A percentile compares a stretch with the other conserved stretches of the same genome.
These are phyloP conservation scores for Irpex sp. DNA, from an alignment of 1,284 basidiomycete species.

Conservation along the genomic window DNA sequence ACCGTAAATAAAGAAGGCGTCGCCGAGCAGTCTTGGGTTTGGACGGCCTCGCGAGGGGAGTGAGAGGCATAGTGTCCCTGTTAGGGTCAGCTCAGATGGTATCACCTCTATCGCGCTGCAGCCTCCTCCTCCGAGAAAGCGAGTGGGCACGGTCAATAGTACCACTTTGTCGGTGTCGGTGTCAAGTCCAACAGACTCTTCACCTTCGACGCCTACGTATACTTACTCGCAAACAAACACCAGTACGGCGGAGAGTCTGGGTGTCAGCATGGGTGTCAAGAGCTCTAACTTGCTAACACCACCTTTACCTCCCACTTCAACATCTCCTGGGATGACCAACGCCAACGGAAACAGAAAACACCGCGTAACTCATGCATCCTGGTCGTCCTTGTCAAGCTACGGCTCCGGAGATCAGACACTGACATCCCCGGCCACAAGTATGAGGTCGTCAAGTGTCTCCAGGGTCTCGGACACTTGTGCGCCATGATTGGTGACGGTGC, in stretches of 20 bases:
- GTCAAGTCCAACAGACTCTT: conserved; percentile 10
- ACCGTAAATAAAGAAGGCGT: neutral
- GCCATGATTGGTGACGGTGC: conserved; percentile 97
- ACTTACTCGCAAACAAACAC: conserved; percentile 29
- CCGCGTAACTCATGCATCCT: conserved; percentile 36
- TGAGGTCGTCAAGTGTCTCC: conserved; percentile 89
- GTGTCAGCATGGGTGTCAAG: conserved; percentile 30
- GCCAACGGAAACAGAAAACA: conserved; percentile 24
- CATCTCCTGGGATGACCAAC: conserved; percentile 24
- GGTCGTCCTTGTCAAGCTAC: conserved; percentile 50
- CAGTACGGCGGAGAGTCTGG: conserved; percentile 32
- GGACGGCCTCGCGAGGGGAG: neutral
- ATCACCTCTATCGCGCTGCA: conserved; percentile 46
- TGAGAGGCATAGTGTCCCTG: neutral
- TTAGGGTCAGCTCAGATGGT: conserved; percentile 13
- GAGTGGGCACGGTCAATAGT: conserved; percentile 34
- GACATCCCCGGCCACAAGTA: conserved; percentile 90
- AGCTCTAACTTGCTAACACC: conserved; percentile 13
- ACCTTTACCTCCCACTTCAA: conserved; percentile 9
- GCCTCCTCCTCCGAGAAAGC: conserved; percentile 49
- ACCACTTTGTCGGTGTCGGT: conserved; percentile 7
- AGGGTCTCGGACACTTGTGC: conserved; percentile 83
- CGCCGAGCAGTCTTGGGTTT: neutral
- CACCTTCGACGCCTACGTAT: conserved; percentile 4
- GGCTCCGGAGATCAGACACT: conserved; percentile 35